Evolutionary conservation across 2,329 filamentous ascomycete species (phyloP), one percentile per base, ranked within the genome.

Genomic region (Arthroderma sp.): DNA sequence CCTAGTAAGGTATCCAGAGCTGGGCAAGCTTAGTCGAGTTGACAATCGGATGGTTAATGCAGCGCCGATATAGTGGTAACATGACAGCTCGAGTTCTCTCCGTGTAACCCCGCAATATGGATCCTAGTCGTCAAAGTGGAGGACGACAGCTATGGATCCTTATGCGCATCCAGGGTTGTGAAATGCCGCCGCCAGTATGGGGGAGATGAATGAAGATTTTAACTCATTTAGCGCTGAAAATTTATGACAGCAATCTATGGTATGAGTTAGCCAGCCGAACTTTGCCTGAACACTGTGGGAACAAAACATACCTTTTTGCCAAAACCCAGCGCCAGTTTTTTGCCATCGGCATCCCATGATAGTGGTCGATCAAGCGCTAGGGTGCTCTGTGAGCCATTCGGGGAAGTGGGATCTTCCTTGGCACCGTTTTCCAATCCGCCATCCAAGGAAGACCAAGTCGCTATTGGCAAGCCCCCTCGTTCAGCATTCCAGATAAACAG

Each of bases 311-410:
- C 71, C 65, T 71, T 66, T 49, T 64, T 66, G 29, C 65, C 66
- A 46, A 70, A 63, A 28, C 67, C 68, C 53, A 72, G 70, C 1
- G 67, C 69, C 46, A 76, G 60, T 52, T 66, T 71, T 52, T 70
- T 70, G n/a, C 72, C 71, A 54, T 74, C 68, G 8, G 61, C 62
- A 54, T 73, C 72, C 73, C 73, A 76, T 29, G 63, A 65, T 42
- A 76, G 57, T 29, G 63, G 61, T 39, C 67, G 60, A 49, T 67
- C 61, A 6, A 57, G 56, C 11, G 56, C 47, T 34, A 11, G 11
- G 11, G 11, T 11, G 6, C 53, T 44, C 15, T 22, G 15, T 9
- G 54, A 52, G 15, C 51, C 63, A 48, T 66, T 64, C 11, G 64
- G 52, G 36, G 64, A 64, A 45, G 64, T 63, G 6, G 53, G 52